A percentile compares a stretch with the other conserved stretches of the same genome.
Evolutionary conservation across 352 stramenopile species (phyloP).

Genomic region (Albugo laibachii): DNA sequence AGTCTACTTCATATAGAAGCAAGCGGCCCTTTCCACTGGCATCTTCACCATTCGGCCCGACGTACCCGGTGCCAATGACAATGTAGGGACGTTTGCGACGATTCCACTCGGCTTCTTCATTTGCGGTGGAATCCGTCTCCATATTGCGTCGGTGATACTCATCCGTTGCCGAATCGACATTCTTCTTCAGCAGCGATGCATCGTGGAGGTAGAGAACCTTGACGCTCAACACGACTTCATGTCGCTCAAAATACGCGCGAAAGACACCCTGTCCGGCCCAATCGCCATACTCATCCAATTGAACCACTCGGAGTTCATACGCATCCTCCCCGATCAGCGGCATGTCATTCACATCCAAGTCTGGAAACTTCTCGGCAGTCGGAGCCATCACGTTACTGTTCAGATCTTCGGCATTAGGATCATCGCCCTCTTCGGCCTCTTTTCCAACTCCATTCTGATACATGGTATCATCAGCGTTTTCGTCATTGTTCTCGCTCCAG

Average conservation of each 20-base stretch:
- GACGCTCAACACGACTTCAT: constrained; percentile 67
- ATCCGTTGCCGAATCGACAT: constrained; percentile 32
- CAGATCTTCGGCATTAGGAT: constrained; percentile 20
- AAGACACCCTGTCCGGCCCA: constrained; percentile 58
- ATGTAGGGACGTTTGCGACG: constrained; percentile 66
- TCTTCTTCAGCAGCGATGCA: constrained; percentile 53
- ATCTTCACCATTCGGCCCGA: constrained; percentile 70
- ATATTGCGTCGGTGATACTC: neutral
- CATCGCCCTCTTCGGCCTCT: constrained; percentile 16
- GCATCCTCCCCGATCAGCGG: constrained; percentile 55
- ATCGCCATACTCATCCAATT: constrained; percentile 65
- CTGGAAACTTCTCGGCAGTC: constrained; percentile 57
- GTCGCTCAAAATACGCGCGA: constrained; percentile 64
- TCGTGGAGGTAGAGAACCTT: constrained; percentile 78
- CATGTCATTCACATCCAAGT: constrained; percentile 41
- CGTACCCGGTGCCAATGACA: constrained; percentile 62
- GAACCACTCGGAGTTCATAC: constrained; percentile 62
- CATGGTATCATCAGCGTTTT: constrained; percentile 18
- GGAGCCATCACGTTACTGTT: constrained; percentile 58
- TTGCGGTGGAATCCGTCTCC: neutral
- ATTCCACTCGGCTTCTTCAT: constrained; percentile 25
- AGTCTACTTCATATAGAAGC: constrained; percentile 75
- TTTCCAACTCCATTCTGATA: constrained; percentile 3
- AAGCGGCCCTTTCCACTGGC: constrained; percentile 65
- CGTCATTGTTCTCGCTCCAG: constrained; percentile 29